Base-by-base conservation (phyloP, 2,329 filamentous ascomycete genomes). In the Talaromyces piceae region DNA sequence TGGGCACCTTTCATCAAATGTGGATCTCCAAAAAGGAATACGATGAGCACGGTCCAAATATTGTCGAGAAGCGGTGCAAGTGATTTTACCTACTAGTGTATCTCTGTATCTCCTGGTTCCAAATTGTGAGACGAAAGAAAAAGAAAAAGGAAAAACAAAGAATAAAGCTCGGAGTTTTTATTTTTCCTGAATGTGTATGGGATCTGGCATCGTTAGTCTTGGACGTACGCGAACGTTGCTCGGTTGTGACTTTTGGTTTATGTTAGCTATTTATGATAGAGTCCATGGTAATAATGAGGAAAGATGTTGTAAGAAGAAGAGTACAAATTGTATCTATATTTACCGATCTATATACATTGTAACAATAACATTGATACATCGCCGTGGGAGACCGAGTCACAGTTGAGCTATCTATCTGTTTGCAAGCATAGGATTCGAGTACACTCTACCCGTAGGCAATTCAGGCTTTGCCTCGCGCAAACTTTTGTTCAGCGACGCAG, bases 1-100 rank as follows among this genome's bases (percentile, higher is more conserved):
- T 98, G 72, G 94, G 94, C 8, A 95, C 91, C 12, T 98, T 98
- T 73, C 93, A 98, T 74, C 93, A 98, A 76, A 91, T 98, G 87
- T 98, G 93, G 93, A 94, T 98, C 61, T 91, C 86, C 22, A 88
- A 84, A 70, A 95, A 95, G 77, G 93, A 98, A 75, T 97, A 96
- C 63, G 90, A 96, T 57, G 94, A 98, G 76, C 91, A 95, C 68
- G 93, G 93, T 1, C 76, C 84, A 5, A 82, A 82, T 57, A 91
- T 97, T 61, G 88, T 97, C 41, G 91, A 97, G 77, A 96, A 95
- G 81, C 79, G 91, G 62, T 97, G 91, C 79, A 95, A 95, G 75
- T 97, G 65, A 73, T 33, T 16, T 3, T 16, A n/a, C 6, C 31
- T 16, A 12, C 13, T 3, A 12, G 3, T 30, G 30, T 37, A 8